A percentile compares a stretch with the other conserved stretches of the same genome.
These are phyloP conservation scores for Fusarium keratoplasticum DNA, from an alignment of 2,329 filamentous ascomycete species.

Conservation along the genomic window DNA sequence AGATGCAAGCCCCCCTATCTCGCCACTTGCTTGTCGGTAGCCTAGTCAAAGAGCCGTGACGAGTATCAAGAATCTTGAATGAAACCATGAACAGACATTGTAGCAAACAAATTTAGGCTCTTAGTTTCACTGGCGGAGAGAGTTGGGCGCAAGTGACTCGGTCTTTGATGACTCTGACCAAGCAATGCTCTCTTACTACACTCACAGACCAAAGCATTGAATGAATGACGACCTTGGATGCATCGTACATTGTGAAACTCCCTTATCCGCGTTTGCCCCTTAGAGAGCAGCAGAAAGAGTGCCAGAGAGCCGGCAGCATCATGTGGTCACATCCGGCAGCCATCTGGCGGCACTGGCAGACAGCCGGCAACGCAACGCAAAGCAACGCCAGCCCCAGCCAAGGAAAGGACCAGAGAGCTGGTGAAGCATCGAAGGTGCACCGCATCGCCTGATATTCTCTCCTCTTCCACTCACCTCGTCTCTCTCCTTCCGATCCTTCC, in stretches of 20 bases:
- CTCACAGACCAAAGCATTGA: not conserved
- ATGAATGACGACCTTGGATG: slow-evolving; percentile 15
- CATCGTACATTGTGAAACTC: slow-evolving; percentile 39
- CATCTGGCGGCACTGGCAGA: slow-evolving; percentile 36
- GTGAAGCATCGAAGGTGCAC: slow-evolving; percentile 31
- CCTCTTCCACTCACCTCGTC: not conserved
- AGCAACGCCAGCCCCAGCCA: not conserved
- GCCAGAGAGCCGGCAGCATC: not conserved
- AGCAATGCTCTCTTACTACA: not conserved
- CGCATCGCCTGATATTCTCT: slow-evolving; percentile 16
- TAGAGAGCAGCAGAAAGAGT: not conserved
- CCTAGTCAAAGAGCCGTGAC: not conserved
- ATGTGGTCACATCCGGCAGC: slow-evolving; percentile 30
- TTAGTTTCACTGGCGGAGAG: slow-evolving; percentile 1
- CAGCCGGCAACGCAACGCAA: not conserved
- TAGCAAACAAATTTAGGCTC: not conserved
- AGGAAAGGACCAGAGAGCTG: not conserved
- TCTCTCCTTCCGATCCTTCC: slow-evolving; percentile 1
- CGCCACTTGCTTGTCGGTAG: not conserved
- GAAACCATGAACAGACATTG: not conserved
- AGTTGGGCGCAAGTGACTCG: not conserved
- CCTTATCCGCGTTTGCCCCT: slow-evolving; percentile 17
- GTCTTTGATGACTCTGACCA: not conserved
- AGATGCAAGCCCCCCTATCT: slow-evolving; percentile 12
- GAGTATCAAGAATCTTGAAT: not conserved